Evolutionary conservation across 495 filamentous ascomycete species (phyloP).

Genomic region (Talaromyces thailandensis): DNA sequence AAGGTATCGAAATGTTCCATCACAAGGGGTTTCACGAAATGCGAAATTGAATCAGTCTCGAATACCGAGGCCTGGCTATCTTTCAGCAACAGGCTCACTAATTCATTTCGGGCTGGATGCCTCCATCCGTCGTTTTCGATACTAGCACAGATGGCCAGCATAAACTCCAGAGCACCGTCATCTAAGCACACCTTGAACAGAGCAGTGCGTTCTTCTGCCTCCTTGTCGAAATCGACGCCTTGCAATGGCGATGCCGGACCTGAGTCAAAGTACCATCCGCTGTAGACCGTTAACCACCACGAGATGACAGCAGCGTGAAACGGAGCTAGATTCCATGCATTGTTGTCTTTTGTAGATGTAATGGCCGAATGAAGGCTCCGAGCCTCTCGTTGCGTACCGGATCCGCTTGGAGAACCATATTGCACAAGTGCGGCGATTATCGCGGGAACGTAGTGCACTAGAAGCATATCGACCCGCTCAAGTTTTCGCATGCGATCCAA

Average conservation of each 20-base stretch:
- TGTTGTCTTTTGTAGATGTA: conserved; percentile 50
- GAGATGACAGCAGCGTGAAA: conserved; percentile 67
- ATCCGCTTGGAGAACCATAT: conserved; percentile 65
- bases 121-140: conserved; percentile 68
- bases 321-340: conserved; percentile 57
- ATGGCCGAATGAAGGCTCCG: conserved; percentile 60
- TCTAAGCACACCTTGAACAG: conserved; percentile 69
- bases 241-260: conserved; percentile 41
- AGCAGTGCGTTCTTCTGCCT: conserved; percentile 58
- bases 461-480: conserved; percentile 60
- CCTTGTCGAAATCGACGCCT: conserved; percentile 50
- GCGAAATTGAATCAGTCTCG: conserved; percentile 52
- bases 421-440: conserved; percentile 61
- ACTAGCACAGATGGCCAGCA: conserved; percentile 74
- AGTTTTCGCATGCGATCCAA: conserved; percentile 53
- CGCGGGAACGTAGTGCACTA: conserved; percentile 74
- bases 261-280: conserved; percentile 74
- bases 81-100: conserved; percentile 69
- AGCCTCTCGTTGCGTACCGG: conserved; percentile 50
- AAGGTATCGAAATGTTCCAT: conserved; percentile 79
- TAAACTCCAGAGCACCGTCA: conserved; percentile 86
- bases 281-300: conserved; percentile 90
- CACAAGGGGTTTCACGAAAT: conserved; percentile 55
- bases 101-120: conserved; percentile 64
- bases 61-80: conserved; percentile 57